These are phyloP conservation scores for Zasmidium citrigriseum DNA, from an alignment of 2,329 filamentous ascomycete species.

Conservation along the genomic window DNA sequence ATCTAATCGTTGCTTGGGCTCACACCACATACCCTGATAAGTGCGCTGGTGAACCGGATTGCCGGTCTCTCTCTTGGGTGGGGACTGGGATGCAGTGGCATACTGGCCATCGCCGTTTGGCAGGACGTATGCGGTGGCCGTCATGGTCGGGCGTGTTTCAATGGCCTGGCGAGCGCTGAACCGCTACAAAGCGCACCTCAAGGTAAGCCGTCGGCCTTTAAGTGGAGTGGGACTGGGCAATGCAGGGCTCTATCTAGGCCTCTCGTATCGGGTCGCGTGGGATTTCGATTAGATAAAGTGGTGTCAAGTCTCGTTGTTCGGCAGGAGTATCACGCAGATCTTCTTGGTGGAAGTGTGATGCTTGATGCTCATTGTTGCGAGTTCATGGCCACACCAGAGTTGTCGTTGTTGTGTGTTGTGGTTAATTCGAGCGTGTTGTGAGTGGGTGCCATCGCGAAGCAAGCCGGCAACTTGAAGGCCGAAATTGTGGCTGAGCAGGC, in stretches of 20 bases:
- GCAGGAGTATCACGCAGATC: constrained; percentile 28
- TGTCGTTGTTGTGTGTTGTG: constrained; percentile 7
- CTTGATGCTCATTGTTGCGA: constrained; percentile 23
- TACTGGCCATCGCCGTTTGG: constrained; percentile 21
- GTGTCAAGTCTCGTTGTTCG: constrained; percentile 31
- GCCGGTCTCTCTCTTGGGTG: constrained; percentile 13
- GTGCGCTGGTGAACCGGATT: constrained; percentile 26
- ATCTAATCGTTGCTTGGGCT: not conserved
- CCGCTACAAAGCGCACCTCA: constrained; percentile 22
- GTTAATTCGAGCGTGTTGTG: constrained; percentile 3
- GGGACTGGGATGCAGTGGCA: constrained; percentile 14
- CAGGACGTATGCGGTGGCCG: constrained; percentile 17
- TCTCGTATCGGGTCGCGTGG: not conserved
- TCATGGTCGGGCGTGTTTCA: constrained; percentile 18
- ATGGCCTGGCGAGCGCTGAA: constrained; percentile 12
- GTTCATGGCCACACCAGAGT: constrained; percentile 5
- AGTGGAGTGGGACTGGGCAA: constrained; percentile 4
- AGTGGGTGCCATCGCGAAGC: no score
- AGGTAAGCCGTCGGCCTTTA: constrained; percentile 6
- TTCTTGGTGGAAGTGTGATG: constrained; percentile 14
- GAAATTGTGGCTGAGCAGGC: not conserved
- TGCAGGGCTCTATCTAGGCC: constrained; percentile 1
- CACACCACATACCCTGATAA: constrained; percentile 26
- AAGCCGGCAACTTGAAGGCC: not conserved
- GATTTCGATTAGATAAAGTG: constrained; percentile 6